Base-by-base conservation (phyloP, 495 filamentous ascomycete species). In the Aspergillus indologenus region DNA sequence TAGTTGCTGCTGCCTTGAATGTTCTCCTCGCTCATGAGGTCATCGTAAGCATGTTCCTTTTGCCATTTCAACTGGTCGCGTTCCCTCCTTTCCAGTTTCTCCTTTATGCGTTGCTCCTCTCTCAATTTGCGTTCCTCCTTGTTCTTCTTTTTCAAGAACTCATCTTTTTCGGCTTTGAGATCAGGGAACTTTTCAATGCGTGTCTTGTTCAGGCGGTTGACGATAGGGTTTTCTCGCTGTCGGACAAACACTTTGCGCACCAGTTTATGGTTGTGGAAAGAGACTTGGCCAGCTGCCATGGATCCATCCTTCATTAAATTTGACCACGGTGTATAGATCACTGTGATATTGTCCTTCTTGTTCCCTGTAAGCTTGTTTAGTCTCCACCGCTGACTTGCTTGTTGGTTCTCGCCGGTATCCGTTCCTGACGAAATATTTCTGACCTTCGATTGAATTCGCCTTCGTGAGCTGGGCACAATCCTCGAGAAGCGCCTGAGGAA, bases 261-360 rank as follows among this genome's bases (percentile, higher is more conserved):
- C 74, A 90, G 56, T 67, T 87, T 87, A n/a, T 79, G 82, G 72
- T 97, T 92, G 65, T 96, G 91, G 76, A 97, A 98, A 45, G 90
- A 87, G 52, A 98, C 94, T 71, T 98, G 94, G 21, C 94, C 94
- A 3, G 85, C 87, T 4, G 91, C 92, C 94, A 98, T 98, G 65
- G 85, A 88, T n/a, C 92, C 92, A 64, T 94, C 90, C 69, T 98
- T 98, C 71, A 89, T 87, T 6, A 98, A 86, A 68, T 98, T 98
- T 44, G 90, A 89, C 95, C 95, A 98, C 19, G 94, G 95, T 3
- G 94, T 98, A 74, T 98, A 98, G 64, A 98, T 92, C 56, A 98
- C 75, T 17, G 90, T 95, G 59, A 98, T 81, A 73, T 98, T 98
- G 66, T 98, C 94, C 76, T 97, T 97, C 75, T 98, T 98, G 76